Percentiles rank a stretch among this genome's conserved stretches.
phyloP scores from a whole-genome alignment of 2,329 filamentous ascomycete species.

The Gliomastix tumulicola region DNA sequence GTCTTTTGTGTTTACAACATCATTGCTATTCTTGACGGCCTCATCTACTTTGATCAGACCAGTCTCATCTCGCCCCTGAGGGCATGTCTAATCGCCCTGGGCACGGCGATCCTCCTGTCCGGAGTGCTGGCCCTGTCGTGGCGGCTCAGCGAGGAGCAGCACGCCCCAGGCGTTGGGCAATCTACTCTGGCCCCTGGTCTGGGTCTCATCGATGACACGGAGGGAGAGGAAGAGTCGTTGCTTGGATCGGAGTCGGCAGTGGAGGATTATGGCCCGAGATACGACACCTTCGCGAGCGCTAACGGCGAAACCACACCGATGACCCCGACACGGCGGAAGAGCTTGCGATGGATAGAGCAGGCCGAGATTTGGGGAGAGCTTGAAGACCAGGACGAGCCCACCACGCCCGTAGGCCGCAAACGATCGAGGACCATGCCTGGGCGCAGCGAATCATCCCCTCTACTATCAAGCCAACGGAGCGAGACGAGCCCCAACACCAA shows the following conservation, averaged over 20 bases:
- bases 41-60: constrained; percentile 94
- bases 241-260: constrained; percentile 37
- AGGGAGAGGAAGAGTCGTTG: constrained; percentile 52
- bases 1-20: constrained; percentile 99
- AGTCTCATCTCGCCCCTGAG: constrained; percentile 69
- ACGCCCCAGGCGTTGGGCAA: constrained; percentile 50
- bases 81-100: constrained; percentile 76
- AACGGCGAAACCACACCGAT: constrained; percentile 28
- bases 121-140: constrained; percentile 91
- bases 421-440: constrained; percentile 43
- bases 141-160: constrained; percentile 77
- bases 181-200: constrained; percentile 76
- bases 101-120: constrained; percentile 76
- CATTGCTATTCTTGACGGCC: constrained; percentile 90
- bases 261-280: constrained; percentile 31
- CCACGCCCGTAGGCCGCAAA: constrained; percentile 28
- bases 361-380: constrained; percentile 85
- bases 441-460: constrained; percentile 28
- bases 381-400: constrained; percentile 59
- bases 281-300: constrained; percentile 40
- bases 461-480: constrained; percentile 22
- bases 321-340: constrained; percentile 37
- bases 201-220: constrained; percentile 67
- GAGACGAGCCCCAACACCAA: constrained; percentile 21
- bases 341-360: constrained; percentile 55